Evolutionary conservation across 2,329 filamentous ascomycete genomes (phyloP), one percentile per base, ranked within the genome.

Genomic region (Trichoderma guizhouense): DNA sequence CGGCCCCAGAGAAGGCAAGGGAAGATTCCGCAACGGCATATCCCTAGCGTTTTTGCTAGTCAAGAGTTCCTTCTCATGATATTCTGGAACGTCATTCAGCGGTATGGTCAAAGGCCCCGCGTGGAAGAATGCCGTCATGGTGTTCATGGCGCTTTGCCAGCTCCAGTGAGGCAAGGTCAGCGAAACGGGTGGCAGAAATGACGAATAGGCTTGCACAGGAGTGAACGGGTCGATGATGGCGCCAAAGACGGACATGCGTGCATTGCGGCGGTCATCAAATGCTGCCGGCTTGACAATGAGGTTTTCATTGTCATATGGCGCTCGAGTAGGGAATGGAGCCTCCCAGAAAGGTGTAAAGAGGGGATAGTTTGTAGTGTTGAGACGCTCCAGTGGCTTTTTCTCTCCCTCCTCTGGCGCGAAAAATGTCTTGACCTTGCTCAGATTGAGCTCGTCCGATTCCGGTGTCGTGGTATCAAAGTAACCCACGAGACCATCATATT

Each of bases 71-170:
- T 15, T 12, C 12, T 32, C 4, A 18, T 72, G n/a, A 28, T 69
- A 73, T 5, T n/a, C 30, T 2, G 63, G 63, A 7, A 74, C 71
- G 47, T 73, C 72, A 7, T 64, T 43, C 26, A 69, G 43, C 32
- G 71, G 70, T 26, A 73, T 3, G 3, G 63, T 73, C 32, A 82
- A 12, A 0, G 82, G 83, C 0, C 83, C 83, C 0, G 77, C 67
- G 62, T 81, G 79, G 73, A 83, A 83, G 66, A 84, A 84, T 0
- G 82, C 82, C 0, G 78, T 82, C 78, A 84, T 84, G 2, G 71
- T 77, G 12, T 77, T 72, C 73, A 84, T 72, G 5, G 82, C 82
- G 0, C 60, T 30, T 69, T 84, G 77, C 78, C 79, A 80, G 0
- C 80, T 82, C 82, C 82, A 84, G 0, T 75, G 12, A 0, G 80